These are phyloP conservation scores for Aspergillus kassunensis DNA, from an alignment of 495 filamentous ascomycete genomes.

Conservation along the genomic window DNA sequence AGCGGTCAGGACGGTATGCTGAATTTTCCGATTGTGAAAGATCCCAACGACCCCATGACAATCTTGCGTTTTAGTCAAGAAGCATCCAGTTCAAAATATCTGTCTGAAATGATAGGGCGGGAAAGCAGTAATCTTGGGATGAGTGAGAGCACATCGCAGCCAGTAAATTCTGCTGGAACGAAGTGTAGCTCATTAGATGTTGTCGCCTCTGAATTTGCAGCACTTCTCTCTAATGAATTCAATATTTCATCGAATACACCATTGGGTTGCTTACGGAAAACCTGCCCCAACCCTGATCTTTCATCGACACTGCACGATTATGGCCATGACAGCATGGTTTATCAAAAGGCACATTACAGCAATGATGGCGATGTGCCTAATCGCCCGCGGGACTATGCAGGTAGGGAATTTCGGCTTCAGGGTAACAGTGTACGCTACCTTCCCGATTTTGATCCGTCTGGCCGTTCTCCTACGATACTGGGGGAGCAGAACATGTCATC, in stretches of 20 bases:
- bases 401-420: slow-evolving; percentile 76
- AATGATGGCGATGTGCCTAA: slow-evolving; percentile 83
- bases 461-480: slow-evolving; percentile 49
- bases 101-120: slow-evolving; percentile 23
- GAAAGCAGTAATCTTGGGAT: slow-evolving; percentile 8
- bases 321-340: slow-evolving; percentile 56
- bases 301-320: slow-evolving; percentile 27
- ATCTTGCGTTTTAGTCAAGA: slow-evolving; percentile 65
- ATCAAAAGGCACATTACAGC: slow-evolving; percentile 85
- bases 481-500: slow-evolving; percentile 46
- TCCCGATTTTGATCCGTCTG: slow-evolving; percentile 70
- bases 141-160: slow-evolving; percentile 15
- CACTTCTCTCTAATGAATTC: slow-evolving; percentile 27
- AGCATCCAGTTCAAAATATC: slow-evolving; percentile 39
- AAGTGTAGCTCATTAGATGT: slow-evolving; percentile 14
- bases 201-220: slow-evolving; percentile 22
- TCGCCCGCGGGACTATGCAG: slow-evolving; percentile 76
- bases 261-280: slow-evolving; percentile 24
- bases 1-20: slow-evolving; percentile 36
- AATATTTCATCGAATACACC: slow-evolving; percentile 19
- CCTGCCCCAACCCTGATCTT: slow-evolving; percentile 27
- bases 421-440: slow-evolving; percentile 73
- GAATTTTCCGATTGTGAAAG: slow-evolving; percentile 74
- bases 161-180: slow-evolving; percentile 22
- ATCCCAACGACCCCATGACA: slow-evolving; percentile 64